Conservation (phyloP, 192 early-diverging fungal species). For the Gigaspora rosea region DNA sequence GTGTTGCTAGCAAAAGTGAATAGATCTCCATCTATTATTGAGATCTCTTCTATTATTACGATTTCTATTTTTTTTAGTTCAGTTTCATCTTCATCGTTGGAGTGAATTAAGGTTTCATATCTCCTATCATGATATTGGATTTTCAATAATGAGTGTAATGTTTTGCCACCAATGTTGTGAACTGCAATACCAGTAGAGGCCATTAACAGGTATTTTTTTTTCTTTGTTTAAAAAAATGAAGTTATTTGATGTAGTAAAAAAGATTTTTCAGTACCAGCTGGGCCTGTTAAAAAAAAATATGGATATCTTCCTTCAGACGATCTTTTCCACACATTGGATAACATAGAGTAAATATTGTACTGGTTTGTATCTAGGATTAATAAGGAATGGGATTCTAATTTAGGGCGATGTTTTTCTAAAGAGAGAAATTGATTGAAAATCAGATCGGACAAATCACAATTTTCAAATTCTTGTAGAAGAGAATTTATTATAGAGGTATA, state of each 20-base stretch:
- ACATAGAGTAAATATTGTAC: too few species aligned
- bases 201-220: slow-evolving; percentile 4
- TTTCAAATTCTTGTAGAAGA: too few species aligned
- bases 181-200: slow-evolving; percentile 1
- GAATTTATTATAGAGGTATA: too few species aligned
- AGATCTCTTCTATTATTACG: slow-evolving; percentile 8
- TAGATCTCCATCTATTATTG: not conserved
- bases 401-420: too few species aligned
- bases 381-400: too few species aligned
- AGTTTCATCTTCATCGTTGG: not conserved
- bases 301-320: not conserved
- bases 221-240: not conserved
- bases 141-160: slow-evolving; percentile 1
- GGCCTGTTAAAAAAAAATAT: slow-evolving; percentile 6
- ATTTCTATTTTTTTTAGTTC: not conserved
- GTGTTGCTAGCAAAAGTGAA: not conserved
- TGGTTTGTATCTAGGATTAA: too few species aligned
- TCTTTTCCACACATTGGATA: too few species aligned
- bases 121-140: not conserved
- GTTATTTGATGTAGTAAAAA: not conserved
- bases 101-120: not conserved
- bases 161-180: slow-evolving; percentile 1
- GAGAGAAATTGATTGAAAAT: too few species aligned
- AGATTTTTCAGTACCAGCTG: slow-evolving; percentile 5
- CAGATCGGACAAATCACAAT: too few species aligned